These are phyloP conservation scores for Pseudogymnoascus sp. DNA, from an alignment of 2,329 filamentous ascomycete species.

Conservation along the genomic window DNA sequence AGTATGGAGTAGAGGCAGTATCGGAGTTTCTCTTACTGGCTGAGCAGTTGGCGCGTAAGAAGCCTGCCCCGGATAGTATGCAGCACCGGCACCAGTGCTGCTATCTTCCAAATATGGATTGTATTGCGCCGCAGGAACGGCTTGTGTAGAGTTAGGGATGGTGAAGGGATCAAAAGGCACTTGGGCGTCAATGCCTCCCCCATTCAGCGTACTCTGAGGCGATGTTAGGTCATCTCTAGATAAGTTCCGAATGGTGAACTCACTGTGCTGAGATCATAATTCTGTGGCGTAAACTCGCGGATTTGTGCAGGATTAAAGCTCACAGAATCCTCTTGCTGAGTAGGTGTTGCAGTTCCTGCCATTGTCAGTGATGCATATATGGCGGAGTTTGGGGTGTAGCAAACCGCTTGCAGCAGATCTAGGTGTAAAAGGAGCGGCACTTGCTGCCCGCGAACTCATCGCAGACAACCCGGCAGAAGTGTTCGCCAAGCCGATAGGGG, in stretches of 20 bases:
- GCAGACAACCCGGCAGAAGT: slow-evolving; percentile 56
- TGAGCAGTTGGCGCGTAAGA: slow-evolving; percentile 47
- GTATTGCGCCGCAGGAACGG: slow-evolving; percentile 44
- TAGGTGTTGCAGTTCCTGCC: slow-evolving; percentile 29
- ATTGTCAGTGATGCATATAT: slow-evolving; percentile 3
- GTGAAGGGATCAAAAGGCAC: slow-evolving; percentile 57
- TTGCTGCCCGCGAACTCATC: slow-evolving; percentile 86
- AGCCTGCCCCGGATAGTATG: slow-evolving; percentile 59
- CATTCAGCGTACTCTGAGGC: slow-evolving; percentile 38
- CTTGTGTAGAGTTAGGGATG: slow-evolving; percentile 48
- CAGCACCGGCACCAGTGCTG: slow-evolving; percentile 42
- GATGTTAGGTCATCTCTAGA: not conserved
- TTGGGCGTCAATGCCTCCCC: slow-evolving; percentile 41
- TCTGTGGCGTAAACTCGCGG: slow-evolving; percentile 52
- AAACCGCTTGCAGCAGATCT: slow-evolving; percentile 42
- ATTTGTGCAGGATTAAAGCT: slow-evolving; percentile 51
- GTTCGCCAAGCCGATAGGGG: slow-evolving; percentile 50
- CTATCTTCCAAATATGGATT: slow-evolving; percentile 77
- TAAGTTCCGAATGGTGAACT: slow-evolving; percentile 16
- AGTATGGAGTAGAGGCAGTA: slow-evolving; percentile 14
- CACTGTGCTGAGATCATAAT: slow-evolving; percentile 47
- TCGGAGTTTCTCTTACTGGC: slow-evolving; percentile 42
- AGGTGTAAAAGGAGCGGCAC: slow-evolving; percentile 77
- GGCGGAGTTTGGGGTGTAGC: slow-evolving; percentile 7
- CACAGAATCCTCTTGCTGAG: slow-evolving; percentile 32